These are phyloP conservation scores for Willaertia magna DNA, from an alignment of 208 protist genomes.

Conservation along the genomic window DNA sequence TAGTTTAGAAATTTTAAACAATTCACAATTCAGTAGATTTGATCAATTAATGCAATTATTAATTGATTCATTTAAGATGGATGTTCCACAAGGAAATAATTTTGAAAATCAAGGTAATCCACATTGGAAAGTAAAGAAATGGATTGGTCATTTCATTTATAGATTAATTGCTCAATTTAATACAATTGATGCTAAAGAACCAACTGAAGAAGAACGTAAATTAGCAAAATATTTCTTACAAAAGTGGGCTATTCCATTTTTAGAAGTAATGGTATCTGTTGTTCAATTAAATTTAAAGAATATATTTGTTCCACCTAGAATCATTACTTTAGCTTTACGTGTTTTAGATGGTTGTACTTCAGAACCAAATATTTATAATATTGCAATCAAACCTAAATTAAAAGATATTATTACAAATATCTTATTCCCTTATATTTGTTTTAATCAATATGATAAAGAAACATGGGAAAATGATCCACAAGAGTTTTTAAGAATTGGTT, in stretches of 20 bases:
- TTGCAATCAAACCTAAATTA: slow-evolving; percentile 18
- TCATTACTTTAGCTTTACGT: neutral
- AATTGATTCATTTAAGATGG: neutral
- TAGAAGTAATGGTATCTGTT: neutral
- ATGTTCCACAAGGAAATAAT: neutral
- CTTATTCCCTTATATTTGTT: slow-evolving; percentile 68
- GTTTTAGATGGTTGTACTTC: neutral
- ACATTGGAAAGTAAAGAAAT: slow-evolving; percentile 28
- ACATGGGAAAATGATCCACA: slow-evolving; percentile 67
- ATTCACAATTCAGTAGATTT: neutral
- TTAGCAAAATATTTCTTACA: slow-evolving; percentile 9
- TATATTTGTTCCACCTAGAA: slow-evolving; percentile 10
- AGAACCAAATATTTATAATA: slow-evolving; percentile 5
- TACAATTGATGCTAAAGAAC: neutral
- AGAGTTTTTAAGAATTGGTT: slow-evolving; percentile 71
- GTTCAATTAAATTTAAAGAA: neutral
- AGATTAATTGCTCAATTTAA: neutral
- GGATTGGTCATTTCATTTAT: slow-evolving; percentile 16
- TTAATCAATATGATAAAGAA: slow-evolving; percentile 58
- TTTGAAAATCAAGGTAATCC: neutral
- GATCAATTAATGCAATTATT: neutral
- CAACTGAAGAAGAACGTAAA: neutral
- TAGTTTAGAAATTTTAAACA: neutral
- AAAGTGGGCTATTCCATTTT: slow-evolving; percentile 5
- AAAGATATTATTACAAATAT: slow-evolving; percentile 53